Evolutionary conservation across 768 basidiomycete species (phyloP).

Genomic region (Tulasnella sp.): DNA sequence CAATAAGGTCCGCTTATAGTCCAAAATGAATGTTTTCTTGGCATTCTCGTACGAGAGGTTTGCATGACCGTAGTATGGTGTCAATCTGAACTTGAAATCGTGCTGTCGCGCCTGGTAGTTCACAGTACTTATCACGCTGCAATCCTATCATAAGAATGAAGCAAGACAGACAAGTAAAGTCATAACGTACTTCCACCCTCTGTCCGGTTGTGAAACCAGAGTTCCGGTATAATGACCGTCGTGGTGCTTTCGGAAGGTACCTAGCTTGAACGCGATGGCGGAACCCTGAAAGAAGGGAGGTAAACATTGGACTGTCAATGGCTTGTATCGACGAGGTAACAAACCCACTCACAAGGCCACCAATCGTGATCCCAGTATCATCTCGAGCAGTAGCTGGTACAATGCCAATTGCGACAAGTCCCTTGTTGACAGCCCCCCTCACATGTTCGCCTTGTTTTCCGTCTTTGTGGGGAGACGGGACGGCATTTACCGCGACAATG

Average conservation of each 20-base stretch:
- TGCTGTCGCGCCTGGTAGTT: slow-evolving; percentile 57
- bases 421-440: slow-evolving; percentile 27
- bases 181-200: slow-evolving; percentile 24
- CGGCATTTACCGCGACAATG: too few relatives aligned
- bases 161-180: neutral
- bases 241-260: slow-evolving; percentile 30
- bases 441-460: too few relatives aligned
- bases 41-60: slow-evolving; percentile 40
- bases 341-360: slow-evolving; percentile 36
- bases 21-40: slow-evolving; percentile 38
- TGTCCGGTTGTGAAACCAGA: slow-evolving; percentile 42
- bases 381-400: slow-evolving; percentile 46
- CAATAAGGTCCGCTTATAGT: slow-evolving; percentile 39
- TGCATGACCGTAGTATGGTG: slow-evolving; percentile 39
- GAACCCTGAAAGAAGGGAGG: slow-evolving; percentile 23
- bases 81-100: slow-evolving; percentile 43
- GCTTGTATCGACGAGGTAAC: too few relatives aligned
- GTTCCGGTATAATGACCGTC: slow-evolving; percentile 38
- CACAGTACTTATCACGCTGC: slow-evolving; percentile 32
- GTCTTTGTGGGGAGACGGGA: too few relatives aligned
- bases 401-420: slow-evolving; percentile 46
- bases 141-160: neutral
- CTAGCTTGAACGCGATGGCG: slow-evolving; percentile 43
- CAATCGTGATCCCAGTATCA: slow-evolving; percentile 45
- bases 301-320: neutral